Conservation (phyloP, 805 yeast species). For the Wickerhamomyces hampshirensis region DNA sequence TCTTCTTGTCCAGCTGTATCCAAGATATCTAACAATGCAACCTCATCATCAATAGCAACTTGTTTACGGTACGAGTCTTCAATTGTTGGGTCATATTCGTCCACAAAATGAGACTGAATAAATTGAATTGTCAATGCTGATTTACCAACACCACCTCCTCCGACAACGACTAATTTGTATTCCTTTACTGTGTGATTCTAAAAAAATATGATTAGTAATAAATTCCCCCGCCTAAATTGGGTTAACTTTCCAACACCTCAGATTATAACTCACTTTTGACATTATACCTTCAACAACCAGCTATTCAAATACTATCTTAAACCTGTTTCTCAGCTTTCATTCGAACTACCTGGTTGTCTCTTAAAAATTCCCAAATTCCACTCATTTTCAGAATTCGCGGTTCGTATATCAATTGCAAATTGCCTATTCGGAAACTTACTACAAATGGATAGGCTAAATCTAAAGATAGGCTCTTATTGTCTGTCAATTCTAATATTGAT, state of each 20-base stretch:
- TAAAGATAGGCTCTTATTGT: too few relatives aligned
- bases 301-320: neutral
- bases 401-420: too few relatives aligned
- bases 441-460: neutral
- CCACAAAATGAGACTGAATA: constrained; percentile 92
- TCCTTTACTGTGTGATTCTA: constrained; percentile 49
- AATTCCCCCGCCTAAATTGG: neutral
- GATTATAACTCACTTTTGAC: constrained; percentile 1
- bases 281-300: neutral
- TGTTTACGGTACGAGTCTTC: constrained; percentile 90
- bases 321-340: too few relatives aligned
- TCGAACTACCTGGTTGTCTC: too few relatives aligned
- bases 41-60: constrained; percentile 76
- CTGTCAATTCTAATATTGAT: neutral
- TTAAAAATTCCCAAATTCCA: too few relatives aligned
- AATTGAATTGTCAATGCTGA: constrained; percentile 93
- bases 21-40: constrained; percentile 75
- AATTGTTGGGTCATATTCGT: constrained; percentile 97
- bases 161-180: constrained; percentile 91
- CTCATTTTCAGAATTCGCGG: too few relatives aligned
- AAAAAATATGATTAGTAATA: too few relatives aligned
- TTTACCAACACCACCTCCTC: constrained; percentile 99
- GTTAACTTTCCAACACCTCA: neutral
- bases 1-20: constrained; percentile 99
- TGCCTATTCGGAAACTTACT: neutral